These are phyloP conservation scores for Blastocystis sp. DNA, from an alignment of 352 stramenopile genomes.

Conservation along the genomic window DNA sequence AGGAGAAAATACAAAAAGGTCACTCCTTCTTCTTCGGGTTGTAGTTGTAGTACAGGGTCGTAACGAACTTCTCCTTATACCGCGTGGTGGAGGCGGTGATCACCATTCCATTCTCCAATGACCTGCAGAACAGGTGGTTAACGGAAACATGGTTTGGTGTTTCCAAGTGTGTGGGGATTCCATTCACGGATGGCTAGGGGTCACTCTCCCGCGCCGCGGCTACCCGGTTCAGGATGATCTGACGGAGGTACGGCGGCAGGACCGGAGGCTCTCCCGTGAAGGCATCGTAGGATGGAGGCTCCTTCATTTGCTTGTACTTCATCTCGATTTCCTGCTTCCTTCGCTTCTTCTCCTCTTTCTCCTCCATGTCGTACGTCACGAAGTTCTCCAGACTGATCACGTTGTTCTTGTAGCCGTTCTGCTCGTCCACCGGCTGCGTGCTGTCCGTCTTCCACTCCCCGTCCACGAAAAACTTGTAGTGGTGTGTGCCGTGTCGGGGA, in stretches of 20 bases:
- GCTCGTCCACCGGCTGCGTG: conserved; percentile 12
- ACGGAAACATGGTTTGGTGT: conserved; percentile 67
- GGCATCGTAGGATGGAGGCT: conserved; percentile 55
- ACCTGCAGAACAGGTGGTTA: conserved; percentile 66
- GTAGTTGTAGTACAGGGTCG: conserved; percentile 68
- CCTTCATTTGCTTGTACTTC: conserved; percentile 52
- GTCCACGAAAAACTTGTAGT: conserved; percentile 68
- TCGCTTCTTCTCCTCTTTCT: conserved; percentile 42
- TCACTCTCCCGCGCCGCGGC: neutral
- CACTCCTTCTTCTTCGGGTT: conserved; percentile 69
- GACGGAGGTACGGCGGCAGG: conserved; percentile 62
- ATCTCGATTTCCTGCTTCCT: conserved; percentile 52
- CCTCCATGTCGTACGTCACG: conserved; percentile 68
- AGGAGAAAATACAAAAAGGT: neutral
- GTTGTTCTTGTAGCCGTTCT: conserved; percentile 65
- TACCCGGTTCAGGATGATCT: conserved; percentile 68
- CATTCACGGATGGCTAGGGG: conserved; percentile 50
- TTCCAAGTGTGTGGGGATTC: conserved; percentile 63
- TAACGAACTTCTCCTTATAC: conserved; percentile 68
- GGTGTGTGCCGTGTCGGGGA: conserved; percentile 37
- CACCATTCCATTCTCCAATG: conserved; percentile 68
- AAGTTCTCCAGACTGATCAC: conserved; percentile 65
- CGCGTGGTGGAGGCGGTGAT: conserved; percentile 66
- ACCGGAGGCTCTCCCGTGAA: conserved; percentile 65
- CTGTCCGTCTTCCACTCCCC: conserved; percentile 66